Conservation (phyloP, 73 alveolate species). For the Paramecium pentaurelia region DNA sequence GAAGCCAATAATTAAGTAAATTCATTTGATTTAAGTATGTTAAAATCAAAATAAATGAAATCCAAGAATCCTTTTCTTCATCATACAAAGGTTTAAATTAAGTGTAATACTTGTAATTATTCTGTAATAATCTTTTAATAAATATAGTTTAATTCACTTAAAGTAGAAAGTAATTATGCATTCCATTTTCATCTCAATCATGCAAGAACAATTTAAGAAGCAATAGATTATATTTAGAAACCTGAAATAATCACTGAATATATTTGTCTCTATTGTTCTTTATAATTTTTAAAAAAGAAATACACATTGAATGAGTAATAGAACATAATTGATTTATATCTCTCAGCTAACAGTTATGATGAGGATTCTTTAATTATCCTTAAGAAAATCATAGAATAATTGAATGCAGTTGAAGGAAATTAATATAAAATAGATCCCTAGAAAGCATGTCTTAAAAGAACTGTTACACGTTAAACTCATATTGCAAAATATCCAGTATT, state of each 20-base stretch:
- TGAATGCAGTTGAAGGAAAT: neutral
- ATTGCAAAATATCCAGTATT: slow-evolving; percentile 18
- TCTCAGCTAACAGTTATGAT: neutral
- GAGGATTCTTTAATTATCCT: neutral
- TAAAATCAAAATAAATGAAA: neutral
- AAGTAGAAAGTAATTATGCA: slow-evolving; percentile 3
- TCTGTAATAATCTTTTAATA: neutral
- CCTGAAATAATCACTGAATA: slow-evolving; percentile 10
- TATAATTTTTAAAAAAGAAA: neutral
- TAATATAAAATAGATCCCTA: neutral
- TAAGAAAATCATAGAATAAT: neutral
- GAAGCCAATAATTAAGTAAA: neutral
- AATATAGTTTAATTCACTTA: neutral
- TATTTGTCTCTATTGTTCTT: slow-evolving; percentile 5
- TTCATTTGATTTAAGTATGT: neutral
- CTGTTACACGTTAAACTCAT: neutral
- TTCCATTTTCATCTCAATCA: neutral
- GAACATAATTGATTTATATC: neutral
- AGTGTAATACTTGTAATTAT: neutral
- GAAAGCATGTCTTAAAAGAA: neutral
- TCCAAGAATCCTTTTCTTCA: slow-evolving; percentile 17
- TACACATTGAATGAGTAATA: neutral
- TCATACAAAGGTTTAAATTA: neutral
- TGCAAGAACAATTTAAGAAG: neutral
- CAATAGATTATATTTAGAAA: neutral